A percentile compares a stretch with the other conserved stretches of the same genome.
These are phyloP conservation scores for Coemansia sp. DNA, from an alignment of 192 early-diverging fungal species.

Conservation along the genomic window DNA sequence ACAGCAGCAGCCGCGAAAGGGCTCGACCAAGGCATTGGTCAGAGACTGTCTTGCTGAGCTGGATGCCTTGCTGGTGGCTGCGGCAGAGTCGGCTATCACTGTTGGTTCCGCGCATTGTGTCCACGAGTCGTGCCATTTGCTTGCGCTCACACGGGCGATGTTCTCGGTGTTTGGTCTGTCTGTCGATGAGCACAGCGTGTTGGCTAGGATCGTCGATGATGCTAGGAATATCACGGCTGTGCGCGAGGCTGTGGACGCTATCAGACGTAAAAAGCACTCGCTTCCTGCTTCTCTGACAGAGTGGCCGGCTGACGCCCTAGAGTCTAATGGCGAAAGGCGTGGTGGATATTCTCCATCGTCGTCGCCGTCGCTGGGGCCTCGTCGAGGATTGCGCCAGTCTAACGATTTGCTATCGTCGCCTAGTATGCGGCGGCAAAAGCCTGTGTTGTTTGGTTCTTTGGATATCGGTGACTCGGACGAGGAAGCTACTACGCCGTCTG, in stretches of 20 bases:
- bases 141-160: slow-evolving; percentile 32
- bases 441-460: background rate
- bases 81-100: slow-evolving; percentile 25
- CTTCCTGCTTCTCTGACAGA: slow-evolving; percentile 18
- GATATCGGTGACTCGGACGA: background rate
- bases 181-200: background rate
- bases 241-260: slow-evolving; percentile 41
- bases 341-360: background rate
- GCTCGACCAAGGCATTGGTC: slow-evolving; percentile 24
- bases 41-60: slow-evolving; percentile 31
- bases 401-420: background rate
- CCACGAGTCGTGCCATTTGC: slow-evolving; percentile 35
- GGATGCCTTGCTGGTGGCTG: slow-evolving; percentile 18
- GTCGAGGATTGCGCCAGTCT: background rate
- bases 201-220: slow-evolving; percentile 35
- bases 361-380: background rate
- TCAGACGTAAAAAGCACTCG: slow-evolving; percentile 18
- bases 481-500: background rate
- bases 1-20: slow-evolving; percentile 36
- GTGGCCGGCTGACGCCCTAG: slow-evolving; percentile 37
- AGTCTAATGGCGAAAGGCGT: background rate
- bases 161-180: slow-evolving; percentile 26
- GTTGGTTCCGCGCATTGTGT: slow-evolving; percentile 45
- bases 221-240: slow-evolving; percentile 42
- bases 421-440: background rate